Evolutionary conservation across 1,284 basidiomycete species (phyloP).

Genomic region (Rhodotorula mucilaginosa): DNA sequence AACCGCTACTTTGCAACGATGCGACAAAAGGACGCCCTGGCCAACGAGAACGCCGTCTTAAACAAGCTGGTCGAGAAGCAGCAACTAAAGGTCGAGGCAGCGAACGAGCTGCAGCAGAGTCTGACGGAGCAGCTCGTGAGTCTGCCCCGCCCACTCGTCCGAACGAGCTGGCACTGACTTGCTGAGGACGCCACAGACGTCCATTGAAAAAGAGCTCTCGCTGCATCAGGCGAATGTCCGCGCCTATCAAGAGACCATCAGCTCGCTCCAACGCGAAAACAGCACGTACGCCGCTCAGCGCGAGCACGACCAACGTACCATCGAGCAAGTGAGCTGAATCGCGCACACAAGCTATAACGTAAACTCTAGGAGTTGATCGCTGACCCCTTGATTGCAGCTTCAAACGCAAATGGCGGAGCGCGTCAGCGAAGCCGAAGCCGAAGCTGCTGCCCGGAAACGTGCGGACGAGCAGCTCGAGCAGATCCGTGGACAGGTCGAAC

Average conservation of each 20-base stretch:
- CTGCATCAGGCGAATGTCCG: slow-evolving; percentile 52
- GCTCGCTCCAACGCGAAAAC: slow-evolving; percentile 47
- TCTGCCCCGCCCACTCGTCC: slow-evolving; percentile 13
- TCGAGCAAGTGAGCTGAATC: slow-evolving; percentile 26
- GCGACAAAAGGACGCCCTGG: slow-evolving; percentile 80
- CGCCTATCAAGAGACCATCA: slow-evolving; percentile 51
- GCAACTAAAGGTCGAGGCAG: slow-evolving; percentile 67
- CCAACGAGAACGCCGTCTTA: slow-evolving; percentile 70
- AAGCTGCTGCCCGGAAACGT: slow-evolving; percentile 43
- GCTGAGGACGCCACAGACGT: slow-evolving; percentile 50
- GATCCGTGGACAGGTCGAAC: slow-evolving; percentile 48
- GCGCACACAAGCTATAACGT: not conserved
- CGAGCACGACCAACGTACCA: slow-evolving; percentile 22
- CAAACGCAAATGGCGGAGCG: slow-evolving; percentile 49
- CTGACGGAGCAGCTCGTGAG: slow-evolving; percentile 61
- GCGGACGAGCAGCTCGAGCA: slow-evolving; percentile 48
- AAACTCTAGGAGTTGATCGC: no score
- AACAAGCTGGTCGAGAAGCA: slow-evolving; percentile 71
- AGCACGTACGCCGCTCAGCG: slow-evolving; percentile 23
- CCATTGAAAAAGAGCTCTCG: slow-evolving; percentile 56
- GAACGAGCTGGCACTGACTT: not conserved
- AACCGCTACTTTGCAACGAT: slow-evolving; percentile 91
- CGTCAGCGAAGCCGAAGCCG: slow-evolving; percentile 48
- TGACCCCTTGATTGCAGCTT: slow-evolving; percentile 34
- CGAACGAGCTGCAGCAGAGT: slow-evolving; percentile 65